Conservation (phyloP, 352 stramenopile species). For the Lagenidium giganteum region DNA sequence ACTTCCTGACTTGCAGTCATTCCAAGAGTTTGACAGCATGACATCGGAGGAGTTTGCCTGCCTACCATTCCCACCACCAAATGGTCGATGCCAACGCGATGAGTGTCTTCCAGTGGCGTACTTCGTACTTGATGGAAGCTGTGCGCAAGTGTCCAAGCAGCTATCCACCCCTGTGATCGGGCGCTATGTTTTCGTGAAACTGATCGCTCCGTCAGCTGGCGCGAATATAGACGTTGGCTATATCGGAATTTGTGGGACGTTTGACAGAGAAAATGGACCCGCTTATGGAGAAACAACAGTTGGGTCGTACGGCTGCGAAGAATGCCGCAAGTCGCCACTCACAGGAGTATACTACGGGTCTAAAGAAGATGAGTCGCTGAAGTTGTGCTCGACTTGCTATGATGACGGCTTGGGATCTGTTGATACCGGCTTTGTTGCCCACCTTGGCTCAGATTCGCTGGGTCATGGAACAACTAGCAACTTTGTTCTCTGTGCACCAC, state of each 20-base stretch:
- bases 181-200: slow-evolving; percentile 64
- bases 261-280: slow-evolving; percentile 63
- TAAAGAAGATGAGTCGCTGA: slow-evolving; percentile 7
- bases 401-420: too few relatives aligned
- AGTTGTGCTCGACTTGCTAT: slow-evolving; percentile 2
- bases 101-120: slow-evolving; percentile 55
- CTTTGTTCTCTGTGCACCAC: slow-evolving; percentile 36
- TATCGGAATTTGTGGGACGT: slow-evolving; percentile 57
- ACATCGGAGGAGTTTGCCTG: slow-evolving; percentile 56
- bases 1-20: slow-evolving; percentile 32
- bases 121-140: slow-evolving; percentile 59
- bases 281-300: slow-evolving; percentile 38
- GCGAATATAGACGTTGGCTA: slow-evolving; percentile 72
- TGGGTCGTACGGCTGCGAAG: slow-evolving; percentile 34
- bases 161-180: slow-evolving; percentile 44
- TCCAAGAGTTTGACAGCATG: slow-evolving; percentile 46
- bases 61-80: slow-evolving; percentile 48
- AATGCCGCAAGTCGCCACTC: slow-evolving; percentile 9
- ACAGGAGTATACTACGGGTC: slow-evolving; percentile 10
- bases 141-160: slow-evolving; percentile 56
- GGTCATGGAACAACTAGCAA: slow-evolving; percentile 26
- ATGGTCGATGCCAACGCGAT: slow-evolving; percentile 36
- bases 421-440: too few relatives aligned
- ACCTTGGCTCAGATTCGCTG: too few relatives aligned
- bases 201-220: slow-evolving; percentile 41